These are phyloP conservation scores for Trifolium dubium DNA, from an alignment of 306 rosid species.

Conservation along the genomic window DNA sequence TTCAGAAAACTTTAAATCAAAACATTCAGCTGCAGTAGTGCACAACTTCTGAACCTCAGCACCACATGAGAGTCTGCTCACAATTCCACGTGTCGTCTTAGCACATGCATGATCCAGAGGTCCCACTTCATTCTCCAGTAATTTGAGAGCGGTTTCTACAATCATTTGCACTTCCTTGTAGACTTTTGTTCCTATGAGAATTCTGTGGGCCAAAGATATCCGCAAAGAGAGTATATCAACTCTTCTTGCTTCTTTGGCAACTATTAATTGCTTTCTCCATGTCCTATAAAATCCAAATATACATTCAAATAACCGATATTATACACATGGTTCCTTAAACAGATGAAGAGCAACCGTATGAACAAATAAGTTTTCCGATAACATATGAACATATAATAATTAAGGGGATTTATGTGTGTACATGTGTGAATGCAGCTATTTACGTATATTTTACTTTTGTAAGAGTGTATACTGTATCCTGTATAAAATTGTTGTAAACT, in stretches of 20 bases:
- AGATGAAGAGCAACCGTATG: conserved; percentile 18
- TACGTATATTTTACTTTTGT: conserved; percentile 27
- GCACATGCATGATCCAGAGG: conserved; percentile 74
- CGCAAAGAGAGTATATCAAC: conserved; percentile 77
- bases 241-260: conserved; percentile 92
- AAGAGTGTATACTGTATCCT: no score
- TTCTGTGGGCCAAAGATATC: conserved; percentile 67
- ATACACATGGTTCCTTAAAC: conserved; percentile 37
- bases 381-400: conserved; percentile 24
- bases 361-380: not conserved
- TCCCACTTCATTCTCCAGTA: conserved; percentile 75
- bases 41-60: conserved; percentile 87
- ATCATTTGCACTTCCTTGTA: conserved; percentile 61
- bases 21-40: conserved; percentile 66
- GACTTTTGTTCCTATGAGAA: conserved; percentile 66
- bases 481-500: conserved; percentile 20
- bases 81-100: conserved; percentile 77
- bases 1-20: conserved; percentile 59
- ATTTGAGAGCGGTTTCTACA: conserved; percentile 65
- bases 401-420: not conserved
- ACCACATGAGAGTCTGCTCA: conserved; percentile 89
- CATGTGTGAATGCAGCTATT: not conserved
- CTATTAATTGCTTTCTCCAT: conserved; percentile 79
- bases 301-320: conserved; percentile 32
- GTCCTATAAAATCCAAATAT: conserved; percentile 58